Base-by-base conservation (phyloP, 306 rosid genomes). In the Ceratonia siliqua region DNA sequence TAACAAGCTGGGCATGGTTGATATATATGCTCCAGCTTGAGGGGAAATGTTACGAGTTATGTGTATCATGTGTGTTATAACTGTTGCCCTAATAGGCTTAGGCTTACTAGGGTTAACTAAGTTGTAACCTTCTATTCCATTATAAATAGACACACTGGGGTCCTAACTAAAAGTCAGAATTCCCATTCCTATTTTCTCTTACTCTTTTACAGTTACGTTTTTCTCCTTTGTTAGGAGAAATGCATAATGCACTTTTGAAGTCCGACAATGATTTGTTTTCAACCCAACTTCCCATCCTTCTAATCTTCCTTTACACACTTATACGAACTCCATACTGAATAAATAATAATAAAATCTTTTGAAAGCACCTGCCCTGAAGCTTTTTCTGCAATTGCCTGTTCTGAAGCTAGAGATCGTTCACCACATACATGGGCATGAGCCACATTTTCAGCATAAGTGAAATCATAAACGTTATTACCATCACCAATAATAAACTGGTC, bases 371-470 rank as follows among this genome's bases (percentile, higher is more conserved):
- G 86, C 57, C 99, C 99, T 0, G 99, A 80, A 49, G 95, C 99
- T 74, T 86, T 95, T 68, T 89, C 96, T 53, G 96, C 87, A 75
- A 78, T 80, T 11, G 63, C 17, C 79, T 82, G 87, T 63, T 84
- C 92, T 43, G 97, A 90, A 45, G 96, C 96, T 56, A 95, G 87
- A 73, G 97, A 91, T 62, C 82, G 87, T 55, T 95, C 99, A 33
- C 97, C 99, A 85, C 99, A 95, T 24, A 92, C 57, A 73, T 95
- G 99, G 68, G 87, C 92, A 82, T 95, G 96, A 57, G 94, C 99
- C 87, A 95, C 96, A 54, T 95, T 95, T 89, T 85, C 97, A 79
- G 92, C 99, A 63, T 87, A 95, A 32, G 99, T 95, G 86, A 95
- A 95, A 81, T 95, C 99, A 70, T 79, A 88, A 27, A 88, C 15